These are phyloP conservation scores for Pseudogymnoascus sp. DNA, from an alignment of 2,329 filamentous ascomycete species.

Conservation along the genomic window DNA sequence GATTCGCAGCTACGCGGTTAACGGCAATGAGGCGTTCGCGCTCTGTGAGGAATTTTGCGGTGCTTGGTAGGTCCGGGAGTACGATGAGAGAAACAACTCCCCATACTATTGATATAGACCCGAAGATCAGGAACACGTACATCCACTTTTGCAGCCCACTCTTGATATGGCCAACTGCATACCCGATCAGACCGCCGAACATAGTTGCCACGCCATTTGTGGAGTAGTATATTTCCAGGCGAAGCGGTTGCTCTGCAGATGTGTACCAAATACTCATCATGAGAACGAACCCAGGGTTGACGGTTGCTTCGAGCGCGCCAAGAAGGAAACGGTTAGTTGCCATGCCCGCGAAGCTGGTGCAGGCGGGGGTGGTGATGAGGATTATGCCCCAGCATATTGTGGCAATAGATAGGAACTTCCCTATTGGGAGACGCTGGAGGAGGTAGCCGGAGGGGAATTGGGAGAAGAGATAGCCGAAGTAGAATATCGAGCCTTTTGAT, in stretches of 20 bases:
- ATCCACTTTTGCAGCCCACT: constrained; percentile 55
- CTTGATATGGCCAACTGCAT: constrained; percentile 56
- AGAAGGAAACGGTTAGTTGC: constrained; percentile 59
- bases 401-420: constrained; percentile 52
- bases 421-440: constrained; percentile 58
- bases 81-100: constrained; percentile 54
- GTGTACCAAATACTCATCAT: constrained; percentile 57
- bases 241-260: constrained; percentile 53
- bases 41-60: constrained; percentile 58
- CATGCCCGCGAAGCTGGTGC: constrained; percentile 54
- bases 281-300: constrained; percentile 60
- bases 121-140: constrained; percentile 62
- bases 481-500: constrained; percentile 57
- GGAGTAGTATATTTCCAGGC: constrained; percentile 62
- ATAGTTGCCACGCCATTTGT: constrained; percentile 47
- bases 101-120: constrained; percentile 54
- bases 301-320: constrained; percentile 52
- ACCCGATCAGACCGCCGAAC: constrained; percentile 56
- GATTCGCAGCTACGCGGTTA: constrained; percentile 52
- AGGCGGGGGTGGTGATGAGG: constrained; percentile 61
- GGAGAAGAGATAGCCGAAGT: constrained; percentile 70
- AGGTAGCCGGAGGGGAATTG: constrained; percentile 66
- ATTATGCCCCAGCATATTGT: constrained; percentile 59
- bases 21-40: constrained; percentile 59
- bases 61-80: constrained; percentile 56